A percentile compares a stretch with the other conserved stretches of the same genome.
Evolutionary conservation across 2,329 filamentous ascomycete genomes (phyloP).

Genomic region (Clathrospora elynae): DNA sequence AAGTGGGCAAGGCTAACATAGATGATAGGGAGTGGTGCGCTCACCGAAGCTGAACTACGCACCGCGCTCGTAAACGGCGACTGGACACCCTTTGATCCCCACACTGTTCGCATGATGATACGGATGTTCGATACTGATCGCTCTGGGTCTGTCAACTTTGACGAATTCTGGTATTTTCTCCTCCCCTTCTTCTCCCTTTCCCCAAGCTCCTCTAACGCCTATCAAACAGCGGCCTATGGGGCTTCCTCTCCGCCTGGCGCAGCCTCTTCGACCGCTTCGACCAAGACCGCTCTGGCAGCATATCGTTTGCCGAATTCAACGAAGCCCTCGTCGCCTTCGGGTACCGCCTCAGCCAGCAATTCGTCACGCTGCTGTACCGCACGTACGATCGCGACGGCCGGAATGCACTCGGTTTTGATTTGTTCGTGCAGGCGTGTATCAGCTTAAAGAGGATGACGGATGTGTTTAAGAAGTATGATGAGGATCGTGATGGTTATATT

Average conservation of each 20-base stretch:
- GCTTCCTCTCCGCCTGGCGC: slow-evolving; percentile 92
- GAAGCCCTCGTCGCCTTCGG: slow-evolving; percentile 91
- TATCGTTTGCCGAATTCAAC: slow-evolving; percentile 83
- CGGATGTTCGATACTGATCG: slow-evolving; percentile 98
- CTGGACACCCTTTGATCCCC: slow-evolving; percentile 89
- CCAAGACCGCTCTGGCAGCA: slow-evolving; percentile 82
- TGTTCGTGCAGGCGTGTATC: slow-evolving; percentile 98
- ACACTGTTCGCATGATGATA: slow-evolving; percentile 99
- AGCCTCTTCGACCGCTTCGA: slow-evolving; percentile 95
- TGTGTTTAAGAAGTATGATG: slow-evolving; percentile 98
- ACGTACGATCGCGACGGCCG: slow-evolving; percentile 71
- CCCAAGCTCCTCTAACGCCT: slow-evolving; percentile 9
- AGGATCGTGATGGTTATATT: slow-evolving; percentile 89
- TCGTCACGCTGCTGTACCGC: slow-evolving; percentile 82
- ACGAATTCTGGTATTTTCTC: slow-evolving; percentile 76
- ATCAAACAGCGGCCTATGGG: slow-evolving; percentile 75
- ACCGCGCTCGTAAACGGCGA: slow-evolving; percentile 95
- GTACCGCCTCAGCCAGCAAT: slow-evolving; percentile 83
- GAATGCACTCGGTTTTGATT: slow-evolving; percentile 71
- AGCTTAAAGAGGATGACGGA: slow-evolving; percentile 98
- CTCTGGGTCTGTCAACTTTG: slow-evolving; percentile 86
- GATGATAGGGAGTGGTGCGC: slow-evolving; percentile 69
- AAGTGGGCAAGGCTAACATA: slow-evolving; percentile 8
- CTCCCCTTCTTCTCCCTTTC: background rate
- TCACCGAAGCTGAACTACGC: slow-evolving; percentile 85